Conservation (phyloP, 2,329 filamentous ascomycete species). For the Penicillium digitatum region DNA sequence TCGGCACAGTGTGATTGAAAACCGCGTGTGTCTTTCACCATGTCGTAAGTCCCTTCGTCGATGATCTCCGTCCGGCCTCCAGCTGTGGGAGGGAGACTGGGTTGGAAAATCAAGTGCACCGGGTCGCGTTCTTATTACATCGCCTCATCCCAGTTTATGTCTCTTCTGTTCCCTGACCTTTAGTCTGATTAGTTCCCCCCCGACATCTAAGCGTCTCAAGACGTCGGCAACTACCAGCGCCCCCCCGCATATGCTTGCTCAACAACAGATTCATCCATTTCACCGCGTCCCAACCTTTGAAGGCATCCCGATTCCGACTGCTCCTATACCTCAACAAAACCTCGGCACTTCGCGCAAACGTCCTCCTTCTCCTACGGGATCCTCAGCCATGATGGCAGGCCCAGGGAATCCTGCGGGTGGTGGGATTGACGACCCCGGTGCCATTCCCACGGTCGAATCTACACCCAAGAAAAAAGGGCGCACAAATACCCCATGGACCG, state of each 20-base stretch:
- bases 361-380: constrained; percentile 39
- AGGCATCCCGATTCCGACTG: constrained; percentile 40
- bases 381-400: constrained; percentile 38
- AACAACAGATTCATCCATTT: constrained; percentile 38
- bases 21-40: constrained; percentile 34
- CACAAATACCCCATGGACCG: constrained; percentile 98
- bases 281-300: constrained; percentile 36
- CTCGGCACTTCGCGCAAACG: constrained; percentile 40
- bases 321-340: constrained; percentile 33
- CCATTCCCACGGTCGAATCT: constrained; percentile 27
- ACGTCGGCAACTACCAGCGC: constrained; percentile 36
- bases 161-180: constrained; percentile 9
- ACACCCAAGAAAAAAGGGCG: constrained; percentile 73
- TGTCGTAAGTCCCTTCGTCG: constrained; percentile 40
- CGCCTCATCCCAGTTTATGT: constrained; percentile 1
- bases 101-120: constrained; percentile 11
- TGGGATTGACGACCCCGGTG: constrained; percentile 29
- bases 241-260: constrained; percentile 36
- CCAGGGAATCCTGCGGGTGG: constrained; percentile 28
- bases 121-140: constrained; percentile 11
- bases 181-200: constrained; percentile 34
- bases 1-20: constrained; percentile 35
- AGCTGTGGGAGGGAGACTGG: constrained; percentile 23
- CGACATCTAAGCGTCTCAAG: constrained; percentile 43
- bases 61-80: constrained; percentile 22